Conservation (phyloP, 2,329 filamentous ascomycete species). For the Cytospora schulzeri region DNA sequence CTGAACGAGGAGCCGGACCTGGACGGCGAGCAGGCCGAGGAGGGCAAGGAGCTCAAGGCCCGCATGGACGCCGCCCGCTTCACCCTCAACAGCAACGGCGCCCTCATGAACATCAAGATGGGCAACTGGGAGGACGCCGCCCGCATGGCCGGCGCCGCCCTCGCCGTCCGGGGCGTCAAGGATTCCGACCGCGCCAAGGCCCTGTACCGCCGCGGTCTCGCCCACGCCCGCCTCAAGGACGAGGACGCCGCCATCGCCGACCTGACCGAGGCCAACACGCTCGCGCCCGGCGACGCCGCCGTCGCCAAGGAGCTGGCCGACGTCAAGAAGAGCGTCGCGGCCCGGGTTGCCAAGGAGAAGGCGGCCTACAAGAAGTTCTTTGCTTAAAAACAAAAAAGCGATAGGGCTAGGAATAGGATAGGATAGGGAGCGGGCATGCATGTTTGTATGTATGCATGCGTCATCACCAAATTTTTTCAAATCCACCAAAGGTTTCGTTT, state of each 20-base stretch:
- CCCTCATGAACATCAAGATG: conserved; percentile 83
- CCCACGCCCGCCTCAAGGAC: conserved; percentile 76
- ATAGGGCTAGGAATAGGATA: too few species aligned
- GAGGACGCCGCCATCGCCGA: conserved; percentile 79
- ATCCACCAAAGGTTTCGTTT: neutral
- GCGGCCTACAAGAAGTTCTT: conserved; percentile 94
- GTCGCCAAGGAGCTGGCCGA: conserved; percentile 73
- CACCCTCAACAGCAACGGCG: conserved; percentile 84
- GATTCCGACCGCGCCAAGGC: conserved; percentile 88
- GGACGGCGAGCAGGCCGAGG: conserved; percentile 44
- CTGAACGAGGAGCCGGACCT: conserved; percentile 80
- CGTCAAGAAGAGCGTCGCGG: conserved; percentile 77
- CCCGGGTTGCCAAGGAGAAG: conserved; percentile 83
- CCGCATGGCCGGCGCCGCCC: conserved; percentile 70
- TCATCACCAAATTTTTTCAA: neutral
- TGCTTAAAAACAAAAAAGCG: too few species aligned
- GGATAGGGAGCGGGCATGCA: neutral
- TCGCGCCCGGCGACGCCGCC: conserved; percentile 74
- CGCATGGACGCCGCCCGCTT: conserved; percentile 77
- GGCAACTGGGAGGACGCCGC: conserved; percentile 70
- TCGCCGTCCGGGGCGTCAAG: conserved; percentile 65
- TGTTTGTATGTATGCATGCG: neutral
- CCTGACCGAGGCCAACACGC: conserved; percentile 72
- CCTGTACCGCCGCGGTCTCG: conserved; percentile 78
- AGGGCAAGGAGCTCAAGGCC: conserved; percentile 61